Evolutionary conservation across 352 stramenopile genomes (phyloP), one percentile per base, ranked within the genome.

Genomic region (Phytopythium helicoides): DNA sequence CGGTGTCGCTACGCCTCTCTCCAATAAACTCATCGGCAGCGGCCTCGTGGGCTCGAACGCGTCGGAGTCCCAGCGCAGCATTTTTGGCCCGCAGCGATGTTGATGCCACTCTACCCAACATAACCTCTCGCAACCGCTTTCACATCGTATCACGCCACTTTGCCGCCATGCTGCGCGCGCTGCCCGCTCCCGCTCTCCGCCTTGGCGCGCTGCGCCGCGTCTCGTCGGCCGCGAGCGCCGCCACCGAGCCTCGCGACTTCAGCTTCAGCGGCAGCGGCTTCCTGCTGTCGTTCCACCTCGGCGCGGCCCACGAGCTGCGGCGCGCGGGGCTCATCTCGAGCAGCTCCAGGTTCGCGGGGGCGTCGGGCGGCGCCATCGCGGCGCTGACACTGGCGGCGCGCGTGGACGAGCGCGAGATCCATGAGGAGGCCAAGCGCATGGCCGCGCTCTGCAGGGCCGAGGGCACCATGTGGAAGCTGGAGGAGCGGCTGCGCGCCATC

Each of bases 231-330:
- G 5, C 28, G 5, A 9, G 5, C 28, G 28, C 28, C 28, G 28
- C 28, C 38, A 6, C 18, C 6, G 18, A 18, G 18, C n/a, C 45
- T 15, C 47, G 47, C n/a, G 21, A 87, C 60, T 89, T 94, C 56
- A 82, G 66, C 66, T 94, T 92, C 58, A 88, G 84, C 39, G 84
- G 81, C 41, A 79, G 73, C 26, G 84, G 84, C 5, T 94, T 94
- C 60, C 62, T 94, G 16, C 75, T 90, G 46, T 65, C 84, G 35
- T 94, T 91, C 60, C 81, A 94, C 49, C 67, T 94, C 34, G 84
- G 84, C 22, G 70, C 89, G 31, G 79, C 77, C 6, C 65, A 82
- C 39, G 69, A 71, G 6, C 73, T 94, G 3, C 62, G 79, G 23
- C 58, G 80, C 34, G 64, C 68, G 11, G 79, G 77, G 14, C 76